Conservation (phyloP, 441 rosid genomes). For the Bocquillonia castaneifolia region DNA sequence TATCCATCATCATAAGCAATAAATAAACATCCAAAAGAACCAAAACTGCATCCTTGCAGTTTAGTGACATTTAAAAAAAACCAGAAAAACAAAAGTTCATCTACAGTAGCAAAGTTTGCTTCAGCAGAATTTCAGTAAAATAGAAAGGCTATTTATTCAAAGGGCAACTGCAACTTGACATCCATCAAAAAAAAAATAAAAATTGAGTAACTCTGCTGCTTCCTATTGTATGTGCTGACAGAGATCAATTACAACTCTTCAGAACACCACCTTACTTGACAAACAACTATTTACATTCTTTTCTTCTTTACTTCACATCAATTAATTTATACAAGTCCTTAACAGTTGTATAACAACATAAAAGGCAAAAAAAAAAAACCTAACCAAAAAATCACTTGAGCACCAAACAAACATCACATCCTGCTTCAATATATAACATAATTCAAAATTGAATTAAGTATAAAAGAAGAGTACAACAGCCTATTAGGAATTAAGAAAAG, state of each 20-base stretch:
- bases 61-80: too few relatives aligned
- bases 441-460: not conserved
- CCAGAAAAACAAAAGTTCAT: not conserved
- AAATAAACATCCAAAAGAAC: too few relatives aligned
- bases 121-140: not conserved
- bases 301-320: not conserved
- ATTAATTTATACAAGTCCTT: not conserved
- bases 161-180: too few relatives aligned
- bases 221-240: not conserved
- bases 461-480: too few relatives aligned
- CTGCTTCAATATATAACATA: not conserved
- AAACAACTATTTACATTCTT: not conserved
- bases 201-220: not conserved
- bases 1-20: too few relatives aligned
- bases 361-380: not conserved
- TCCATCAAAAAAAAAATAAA: not conserved
- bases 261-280: not conserved
- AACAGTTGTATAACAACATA: not conserved
- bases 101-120: not conserved
- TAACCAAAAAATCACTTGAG: not conserved
- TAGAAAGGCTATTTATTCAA: too few relatives aligned
- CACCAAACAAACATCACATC: not conserved
- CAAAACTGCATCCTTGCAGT: too few relatives aligned
- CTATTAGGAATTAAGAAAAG: not conserved
- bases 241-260: not conserved